Conservation (phyloP, 371 early-diverging fungal genomes). For the Smittium culicis region DNA sequence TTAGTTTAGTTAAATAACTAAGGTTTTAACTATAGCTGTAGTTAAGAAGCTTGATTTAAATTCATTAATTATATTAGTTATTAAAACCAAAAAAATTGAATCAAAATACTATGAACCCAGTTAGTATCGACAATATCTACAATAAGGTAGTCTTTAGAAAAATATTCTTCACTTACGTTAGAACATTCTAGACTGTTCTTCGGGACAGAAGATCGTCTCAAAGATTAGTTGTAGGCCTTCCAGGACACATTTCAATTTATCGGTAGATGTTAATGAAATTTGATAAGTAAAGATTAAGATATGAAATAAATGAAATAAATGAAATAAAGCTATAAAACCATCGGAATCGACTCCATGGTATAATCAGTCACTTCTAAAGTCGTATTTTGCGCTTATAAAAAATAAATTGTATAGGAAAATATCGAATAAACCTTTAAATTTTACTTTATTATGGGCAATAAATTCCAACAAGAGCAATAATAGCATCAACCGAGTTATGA, state of each 20-base stretch:
- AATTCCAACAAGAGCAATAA: neutral
- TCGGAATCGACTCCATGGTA: neutral
- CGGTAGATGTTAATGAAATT: neutral
- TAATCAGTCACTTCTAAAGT: neutral
- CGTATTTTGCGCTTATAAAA: neutral
- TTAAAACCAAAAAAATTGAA: too few species aligned
- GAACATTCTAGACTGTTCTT: conserved; percentile 2
- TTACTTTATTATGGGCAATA: neutral
- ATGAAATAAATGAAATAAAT: neutral
- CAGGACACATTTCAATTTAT: conserved; percentile 1
- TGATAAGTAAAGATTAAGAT: too few species aligned
- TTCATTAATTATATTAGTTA: too few species aligned
- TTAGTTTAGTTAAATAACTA: too few species aligned
- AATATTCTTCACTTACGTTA: neutral
- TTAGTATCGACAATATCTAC: too few species aligned
- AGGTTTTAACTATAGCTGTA: too few species aligned
- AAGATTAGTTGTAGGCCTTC: conserved; percentile 1
- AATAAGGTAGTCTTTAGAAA: too few species aligned
- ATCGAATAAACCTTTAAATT: neutral
- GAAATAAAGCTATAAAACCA: neutral
- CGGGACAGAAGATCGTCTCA: neutral
- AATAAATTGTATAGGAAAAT: neutral
- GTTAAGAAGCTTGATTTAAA: too few species aligned
- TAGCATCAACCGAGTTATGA: neutral
- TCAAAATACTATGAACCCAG: too few species aligned